phyloP scores from a whole-genome alignment of 768 basidiomycete species.

The Rhodotorula sphaerocarpa region DNA sequence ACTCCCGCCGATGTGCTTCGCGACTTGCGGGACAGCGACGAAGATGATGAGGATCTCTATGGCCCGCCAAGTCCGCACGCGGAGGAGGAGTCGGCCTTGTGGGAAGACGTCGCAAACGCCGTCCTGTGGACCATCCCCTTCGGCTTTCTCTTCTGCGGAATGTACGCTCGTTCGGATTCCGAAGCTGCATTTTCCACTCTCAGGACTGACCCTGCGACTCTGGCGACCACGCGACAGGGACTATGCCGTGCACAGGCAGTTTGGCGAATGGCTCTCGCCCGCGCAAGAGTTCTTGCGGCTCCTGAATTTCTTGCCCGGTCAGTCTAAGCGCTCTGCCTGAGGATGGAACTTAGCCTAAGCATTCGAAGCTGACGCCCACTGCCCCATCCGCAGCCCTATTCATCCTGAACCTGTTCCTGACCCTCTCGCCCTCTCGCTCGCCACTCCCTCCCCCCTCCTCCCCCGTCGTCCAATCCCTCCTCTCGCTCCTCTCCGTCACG shows the following conservation, averaged over 20 bases:
- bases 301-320: constrained; percentile 25
- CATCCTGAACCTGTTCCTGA: constrained; percentile 25
- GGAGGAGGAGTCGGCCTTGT: constrained; percentile 21
- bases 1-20: neutral
- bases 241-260: constrained; percentile 30
- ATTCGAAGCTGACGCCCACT: neutral
- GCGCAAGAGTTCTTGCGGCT: constrained; percentile 12
- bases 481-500: constrained; percentile 17
- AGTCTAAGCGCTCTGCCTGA: neutral
- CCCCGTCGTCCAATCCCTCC: constrained; percentile 5
- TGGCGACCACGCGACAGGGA: constrained; percentile 10
- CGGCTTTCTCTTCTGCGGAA: constrained; percentile 29
- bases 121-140: constrained; percentile 32
- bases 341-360: too few relatives aligned
- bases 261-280: constrained; percentile 9
- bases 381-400: constrained; percentile 6
- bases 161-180: constrained; percentile 30
- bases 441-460: constrained; percentile 2
- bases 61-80: neutral
- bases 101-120: constrained; percentile 32
- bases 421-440: constrained; percentile 4
- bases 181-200: too few relatives aligned
- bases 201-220: neutral
- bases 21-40: neutral
- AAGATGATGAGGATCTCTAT: constrained; percentile 26